Evolutionary conservation across 2,329 filamentous ascomycete genomes (phyloP).

Genomic region (Monosporascus sp.): DNA sequence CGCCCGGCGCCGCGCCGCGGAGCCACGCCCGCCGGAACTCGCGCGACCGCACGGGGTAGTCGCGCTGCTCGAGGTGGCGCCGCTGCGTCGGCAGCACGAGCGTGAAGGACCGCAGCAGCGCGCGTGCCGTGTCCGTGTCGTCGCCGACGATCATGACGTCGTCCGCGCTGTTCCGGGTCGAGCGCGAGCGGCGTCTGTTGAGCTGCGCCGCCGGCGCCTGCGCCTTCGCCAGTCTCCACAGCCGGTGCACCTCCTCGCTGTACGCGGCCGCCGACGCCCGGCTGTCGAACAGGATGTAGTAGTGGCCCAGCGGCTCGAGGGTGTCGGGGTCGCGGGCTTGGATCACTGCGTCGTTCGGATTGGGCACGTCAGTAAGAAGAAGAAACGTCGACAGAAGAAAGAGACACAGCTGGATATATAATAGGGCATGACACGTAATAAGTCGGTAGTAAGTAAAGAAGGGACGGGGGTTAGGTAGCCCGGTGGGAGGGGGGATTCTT

Average conservation of each 20-base stretch:
- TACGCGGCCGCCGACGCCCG: constrained; percentile 56
- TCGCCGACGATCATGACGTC: neutral
- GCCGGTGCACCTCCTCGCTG: constrained; percentile 45
- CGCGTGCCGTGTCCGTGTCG: constrained; percentile 13
- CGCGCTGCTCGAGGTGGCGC: constrained; percentile 13
- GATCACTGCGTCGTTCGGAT: constrained; percentile 39
- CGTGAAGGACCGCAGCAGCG: constrained; percentile 23
- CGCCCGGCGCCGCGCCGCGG: neutral
- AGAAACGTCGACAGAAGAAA: neutral
- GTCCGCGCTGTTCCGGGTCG: too few relatives aligned
- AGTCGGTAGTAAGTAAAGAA: too few relatives aligned
- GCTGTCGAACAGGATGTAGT: constrained; percentile 64
- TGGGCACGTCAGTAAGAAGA: constrained; percentile 2
- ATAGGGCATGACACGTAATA: neutral
- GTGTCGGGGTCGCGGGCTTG: constrained; percentile 60
- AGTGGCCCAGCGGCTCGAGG: constrained; percentile 57
- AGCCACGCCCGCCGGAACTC: neutral
- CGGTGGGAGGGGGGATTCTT: too few relatives aligned
- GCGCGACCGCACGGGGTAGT: constrained; percentile 6
- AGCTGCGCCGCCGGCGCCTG: constrained; percentile 32
- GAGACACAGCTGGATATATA: neutral
- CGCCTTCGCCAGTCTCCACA: constrained; percentile 41
- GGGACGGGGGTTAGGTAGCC: too few relatives aligned
- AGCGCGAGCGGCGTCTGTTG: constrained; percentile 4
- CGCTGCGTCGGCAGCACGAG: constrained; percentile 25